phyloP scores from a whole-genome alignment of 2,329 filamentous ascomycete species.

The Hypomyces rosellus region DNA sequence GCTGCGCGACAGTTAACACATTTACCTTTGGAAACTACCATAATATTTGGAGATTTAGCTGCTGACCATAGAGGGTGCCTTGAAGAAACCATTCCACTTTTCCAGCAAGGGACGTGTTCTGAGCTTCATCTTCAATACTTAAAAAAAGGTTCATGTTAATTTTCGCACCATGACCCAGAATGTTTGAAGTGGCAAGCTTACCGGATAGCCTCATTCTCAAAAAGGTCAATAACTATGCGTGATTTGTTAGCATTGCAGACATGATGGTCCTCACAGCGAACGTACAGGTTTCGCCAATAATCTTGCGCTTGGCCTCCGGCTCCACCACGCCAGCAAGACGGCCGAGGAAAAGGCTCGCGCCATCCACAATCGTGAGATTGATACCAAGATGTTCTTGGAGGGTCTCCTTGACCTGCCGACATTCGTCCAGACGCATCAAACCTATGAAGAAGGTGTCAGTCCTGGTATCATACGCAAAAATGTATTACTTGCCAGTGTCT shows the following conservation, averaged over 20 bases:
- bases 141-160: too few species aligned
- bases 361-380: conserved; percentile 84
- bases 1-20: background rate
- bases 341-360: conserved; percentile 67
- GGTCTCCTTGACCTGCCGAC: conserved; percentile 71
- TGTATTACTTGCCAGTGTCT: conserved; percentile 54
- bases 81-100: conserved; percentile 84
- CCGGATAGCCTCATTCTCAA: conserved; percentile 63
- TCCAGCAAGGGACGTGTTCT: conserved; percentile 60
- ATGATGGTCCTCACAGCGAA: background rate
- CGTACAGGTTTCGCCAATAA: conserved; percentile 64
- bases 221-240: conserved; percentile 46
- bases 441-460: too few species aligned
- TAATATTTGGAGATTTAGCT: too few species aligned
- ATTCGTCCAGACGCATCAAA: conserved; percentile 75
- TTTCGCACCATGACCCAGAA: too few species aligned
- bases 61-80: conserved; percentile 42
- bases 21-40: too few species aligned
- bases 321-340: conserved; percentile 68
- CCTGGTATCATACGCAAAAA: too few species aligned
- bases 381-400: conserved; percentile 76
- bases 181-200: too few species aligned
- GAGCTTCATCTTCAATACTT: conserved; percentile 63
- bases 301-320: conserved; percentile 84
- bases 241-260: background rate